These are phyloP conservation scores for Maudiozyma humilis DNA, from an alignment of 1,139 yeast genomes.

Conservation along the genomic window DNA sequence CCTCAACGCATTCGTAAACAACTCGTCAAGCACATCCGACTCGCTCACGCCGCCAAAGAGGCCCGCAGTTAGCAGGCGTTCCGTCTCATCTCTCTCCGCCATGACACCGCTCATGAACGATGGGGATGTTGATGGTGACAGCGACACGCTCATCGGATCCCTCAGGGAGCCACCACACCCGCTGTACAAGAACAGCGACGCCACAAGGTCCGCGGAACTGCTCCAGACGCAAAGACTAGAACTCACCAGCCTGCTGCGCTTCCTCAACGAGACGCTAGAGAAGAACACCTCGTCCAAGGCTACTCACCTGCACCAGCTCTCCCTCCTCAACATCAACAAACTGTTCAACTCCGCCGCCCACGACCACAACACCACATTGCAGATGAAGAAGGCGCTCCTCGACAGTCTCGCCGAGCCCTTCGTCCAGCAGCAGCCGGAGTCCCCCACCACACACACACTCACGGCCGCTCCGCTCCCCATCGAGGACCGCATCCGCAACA, in stretches of 20 bases:
- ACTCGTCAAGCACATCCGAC: constrained; percentile 7
- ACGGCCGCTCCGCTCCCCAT: not conserved
- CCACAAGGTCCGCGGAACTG: constrained; percentile 10
- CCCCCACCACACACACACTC: not conserved
- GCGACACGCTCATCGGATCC: not conserved
- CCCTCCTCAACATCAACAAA: constrained; percentile 30
- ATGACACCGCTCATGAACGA: constrained; percentile 4
- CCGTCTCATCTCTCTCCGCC: constrained; percentile 1
- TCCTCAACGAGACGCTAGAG: constrained; percentile 30
- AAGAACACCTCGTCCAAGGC: constrained; percentile 32
- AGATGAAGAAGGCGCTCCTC: constrained; percentile 37
- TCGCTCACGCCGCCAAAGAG: not conserved
- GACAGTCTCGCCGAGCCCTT: constrained; percentile 73
- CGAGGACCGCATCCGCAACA: constrained; percentile 10
- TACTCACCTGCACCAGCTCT: constrained; percentile 29
- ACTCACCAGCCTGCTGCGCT: constrained; percentile 20
- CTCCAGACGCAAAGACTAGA: constrained; percentile 11
- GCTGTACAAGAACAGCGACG: constrained; percentile 6
- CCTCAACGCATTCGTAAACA: constrained; percentile 43
- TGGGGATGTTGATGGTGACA: not conserved
- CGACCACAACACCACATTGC: constrained; percentile 18
- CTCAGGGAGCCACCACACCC: not conserved
- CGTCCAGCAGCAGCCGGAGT: constrained; percentile 37
- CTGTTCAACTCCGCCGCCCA: constrained; percentile 21
- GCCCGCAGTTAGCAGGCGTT: constrained; percentile 1